Evolutionary conservation across 805 yeast species (phyloP).

Genomic region (Lipomyces lipofer): DNA sequence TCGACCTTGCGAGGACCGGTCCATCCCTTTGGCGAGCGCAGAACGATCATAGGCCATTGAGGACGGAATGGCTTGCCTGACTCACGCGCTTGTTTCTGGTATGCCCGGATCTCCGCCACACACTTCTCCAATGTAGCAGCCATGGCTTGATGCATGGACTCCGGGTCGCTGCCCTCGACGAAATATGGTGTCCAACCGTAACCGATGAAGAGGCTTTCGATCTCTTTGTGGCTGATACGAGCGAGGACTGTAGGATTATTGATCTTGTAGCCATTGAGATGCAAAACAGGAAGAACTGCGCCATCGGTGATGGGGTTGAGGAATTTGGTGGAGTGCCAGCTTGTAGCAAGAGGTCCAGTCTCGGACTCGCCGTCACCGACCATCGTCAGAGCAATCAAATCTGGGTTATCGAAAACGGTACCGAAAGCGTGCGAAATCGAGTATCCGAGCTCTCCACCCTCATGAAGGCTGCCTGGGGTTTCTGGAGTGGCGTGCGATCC

Average conservation of each 20-base stretch:
- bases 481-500: conserved; percentile 9
- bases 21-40: conserved; percentile 10
- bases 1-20: conserved; percentile 9
- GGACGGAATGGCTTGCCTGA: conserved; percentile 9
- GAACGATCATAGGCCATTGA: conserved; percentile 8
- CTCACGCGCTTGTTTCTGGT: conserved; percentile 3
- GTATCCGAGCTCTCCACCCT: conserved; percentile 9
- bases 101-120: conserved; percentile 4
- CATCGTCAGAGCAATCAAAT: conserved; percentile 2
- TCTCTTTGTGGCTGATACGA: conserved; percentile 2
- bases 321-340: conserved; percentile 6
- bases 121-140: conserved; percentile 7
- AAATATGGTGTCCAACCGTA: conserved; percentile 8
- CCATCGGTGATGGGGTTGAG: conserved; percentile 10
- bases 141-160: conserved; percentile 8
- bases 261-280: conserved; percentile 8
- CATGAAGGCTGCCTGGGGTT: conserved; percentile 7
- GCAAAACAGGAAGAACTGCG: conserved; percentile 7
- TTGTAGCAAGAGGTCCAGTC: conserved; percentile 8
- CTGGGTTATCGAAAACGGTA: conserved; percentile 4
- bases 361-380: conserved; percentile 11
- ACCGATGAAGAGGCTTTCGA: conserved; percentile 3
- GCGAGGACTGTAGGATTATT: conserved; percentile 6
- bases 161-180: conserved; percentile 9
- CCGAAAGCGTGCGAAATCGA: conserved; percentile 10